Conservation (phyloP, 2,329 filamentous ascomycete genomes). For the Cordyceps tenuipes region DNA sequence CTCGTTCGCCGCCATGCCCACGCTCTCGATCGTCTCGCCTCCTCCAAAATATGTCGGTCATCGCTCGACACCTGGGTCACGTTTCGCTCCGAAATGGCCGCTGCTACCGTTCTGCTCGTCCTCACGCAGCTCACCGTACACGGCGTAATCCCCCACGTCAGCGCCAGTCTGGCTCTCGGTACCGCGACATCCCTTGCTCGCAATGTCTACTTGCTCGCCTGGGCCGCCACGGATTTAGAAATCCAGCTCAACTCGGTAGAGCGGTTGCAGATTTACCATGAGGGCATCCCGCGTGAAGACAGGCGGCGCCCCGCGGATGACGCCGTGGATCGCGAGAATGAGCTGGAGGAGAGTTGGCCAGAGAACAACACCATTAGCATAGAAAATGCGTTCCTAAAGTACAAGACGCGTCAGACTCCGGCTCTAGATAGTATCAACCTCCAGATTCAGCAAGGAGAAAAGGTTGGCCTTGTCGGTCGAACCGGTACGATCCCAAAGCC, state of each 20-base stretch:
- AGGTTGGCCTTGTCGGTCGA: constrained; percentile 4
- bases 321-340: neutral
- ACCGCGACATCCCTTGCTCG: constrained; percentile 5
- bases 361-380: neutral
- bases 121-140: neutral
- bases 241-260: constrained; percentile 9
- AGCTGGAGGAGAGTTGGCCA: neutral
- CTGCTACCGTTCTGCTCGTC: neutral
- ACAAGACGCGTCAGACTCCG: neutral
- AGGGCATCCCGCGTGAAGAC: constrained; percentile 1
- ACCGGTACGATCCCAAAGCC: neutral
- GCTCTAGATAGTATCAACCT: neutral
- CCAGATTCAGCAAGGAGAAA: neutral
- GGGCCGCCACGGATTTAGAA: constrained; percentile 1
- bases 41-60: neutral
- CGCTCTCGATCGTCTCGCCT: neutral
- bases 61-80: constrained; percentile 9
- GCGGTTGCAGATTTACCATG: constrained; percentile 3
- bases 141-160: neutral
- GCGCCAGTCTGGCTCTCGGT: constrained; percentile 3
- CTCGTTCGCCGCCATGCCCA: neutral
- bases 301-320: neutral
- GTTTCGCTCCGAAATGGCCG: neutral
- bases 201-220: constrained; percentile 1
- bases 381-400: neutral